Evolutionary conservation across 2,329 filamentous ascomycete species (phyloP).

Genomic region (Neofusicoccum laricinum): DNA sequence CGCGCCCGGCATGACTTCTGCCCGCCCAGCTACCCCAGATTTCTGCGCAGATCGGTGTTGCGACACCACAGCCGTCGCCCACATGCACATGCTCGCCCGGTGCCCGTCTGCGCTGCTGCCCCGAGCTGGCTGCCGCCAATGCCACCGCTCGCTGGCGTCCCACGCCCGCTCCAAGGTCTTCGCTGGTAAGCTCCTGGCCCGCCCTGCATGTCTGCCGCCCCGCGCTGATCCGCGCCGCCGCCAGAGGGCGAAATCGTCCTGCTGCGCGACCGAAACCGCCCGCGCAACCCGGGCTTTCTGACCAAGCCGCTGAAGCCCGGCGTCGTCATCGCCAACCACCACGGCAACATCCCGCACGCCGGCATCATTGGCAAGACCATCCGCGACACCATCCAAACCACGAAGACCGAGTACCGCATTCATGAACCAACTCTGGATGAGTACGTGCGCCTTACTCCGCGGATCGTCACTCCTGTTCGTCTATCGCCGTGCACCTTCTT

Average conservation of each 20-base stretch:
- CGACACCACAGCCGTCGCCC: neutral
- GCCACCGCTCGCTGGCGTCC: constrained; percentile 10
- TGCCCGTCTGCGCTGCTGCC: neutral
- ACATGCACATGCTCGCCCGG: constrained; percentile 1
- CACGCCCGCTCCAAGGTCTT: constrained; percentile 10
- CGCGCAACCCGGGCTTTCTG: constrained; percentile 29
- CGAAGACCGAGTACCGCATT: constrained; percentile 53
- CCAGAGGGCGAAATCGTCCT: constrained; percentile 41
- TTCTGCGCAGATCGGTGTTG: neutral
- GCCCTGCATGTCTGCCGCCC: constrained; percentile 19
- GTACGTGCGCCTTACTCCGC: constrained; percentile 65
- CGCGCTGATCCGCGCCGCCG: constrained; percentile 2
- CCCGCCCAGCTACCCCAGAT: constrained; percentile 13
- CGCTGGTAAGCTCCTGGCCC: constrained; percentile 9
- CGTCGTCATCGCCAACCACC: constrained; percentile 40
- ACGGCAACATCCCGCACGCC: constrained; percentile 48
- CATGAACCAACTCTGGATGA: constrained; percentile 68
- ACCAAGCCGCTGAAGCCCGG: constrained; percentile 37
- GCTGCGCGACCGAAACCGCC: constrained; percentile 39
- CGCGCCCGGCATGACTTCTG: neutral
- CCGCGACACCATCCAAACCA: constrained; percentile 58
- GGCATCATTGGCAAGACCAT: constrained; percentile 63
- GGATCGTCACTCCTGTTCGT: constrained; percentile 72
- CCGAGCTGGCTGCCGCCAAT: constrained; percentile 9
- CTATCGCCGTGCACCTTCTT: neutral